phyloP scores from a whole-genome alignment of 2,329 filamentous ascomycete genomes.

The Scopulariopsis brevicaulis region DNA sequence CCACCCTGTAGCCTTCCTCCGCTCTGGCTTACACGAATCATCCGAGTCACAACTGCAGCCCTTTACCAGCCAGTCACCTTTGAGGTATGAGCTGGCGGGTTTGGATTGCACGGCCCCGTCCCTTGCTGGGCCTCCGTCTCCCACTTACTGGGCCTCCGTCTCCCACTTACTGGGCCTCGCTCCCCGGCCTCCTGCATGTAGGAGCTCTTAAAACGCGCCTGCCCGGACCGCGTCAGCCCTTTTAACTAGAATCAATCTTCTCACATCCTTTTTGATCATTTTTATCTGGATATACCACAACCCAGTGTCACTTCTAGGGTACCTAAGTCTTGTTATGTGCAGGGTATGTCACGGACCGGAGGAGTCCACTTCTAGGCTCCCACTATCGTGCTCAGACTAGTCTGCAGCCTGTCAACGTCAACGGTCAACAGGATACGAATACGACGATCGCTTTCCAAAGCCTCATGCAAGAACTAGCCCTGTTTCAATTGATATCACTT shows the following conservation, averaged over 20 bases:
- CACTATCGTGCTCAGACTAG: background rate
- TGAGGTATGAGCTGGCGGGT: background rate
- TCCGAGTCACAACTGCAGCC: too few relatives aligned
- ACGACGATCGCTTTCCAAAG: background rate
- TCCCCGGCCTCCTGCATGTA: background rate
- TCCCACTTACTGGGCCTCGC: background rate
- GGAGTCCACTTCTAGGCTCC: background rate
- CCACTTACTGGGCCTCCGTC: background rate
- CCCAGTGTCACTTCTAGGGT: background rate
- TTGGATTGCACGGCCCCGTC: background rate
- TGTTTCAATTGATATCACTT: background rate
- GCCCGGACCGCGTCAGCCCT: background rate
- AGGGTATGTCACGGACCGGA: background rate
- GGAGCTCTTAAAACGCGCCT: background rate
- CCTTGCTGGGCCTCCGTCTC: background rate
- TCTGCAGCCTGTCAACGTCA: background rate
- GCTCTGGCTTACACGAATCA: too few relatives aligned
- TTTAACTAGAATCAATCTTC: background rate
- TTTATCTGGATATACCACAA: background rate
- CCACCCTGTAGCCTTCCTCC: too few relatives aligned
- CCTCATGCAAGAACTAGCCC: background rate
- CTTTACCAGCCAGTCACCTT: background rate
- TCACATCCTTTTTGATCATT: background rate
- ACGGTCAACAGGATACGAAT: background rate
- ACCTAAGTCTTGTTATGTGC: background rate